Evolutionary conservation across 2,329 filamentous ascomycete species (phyloP).

Genomic region (Alternaria sp.): DNA sequence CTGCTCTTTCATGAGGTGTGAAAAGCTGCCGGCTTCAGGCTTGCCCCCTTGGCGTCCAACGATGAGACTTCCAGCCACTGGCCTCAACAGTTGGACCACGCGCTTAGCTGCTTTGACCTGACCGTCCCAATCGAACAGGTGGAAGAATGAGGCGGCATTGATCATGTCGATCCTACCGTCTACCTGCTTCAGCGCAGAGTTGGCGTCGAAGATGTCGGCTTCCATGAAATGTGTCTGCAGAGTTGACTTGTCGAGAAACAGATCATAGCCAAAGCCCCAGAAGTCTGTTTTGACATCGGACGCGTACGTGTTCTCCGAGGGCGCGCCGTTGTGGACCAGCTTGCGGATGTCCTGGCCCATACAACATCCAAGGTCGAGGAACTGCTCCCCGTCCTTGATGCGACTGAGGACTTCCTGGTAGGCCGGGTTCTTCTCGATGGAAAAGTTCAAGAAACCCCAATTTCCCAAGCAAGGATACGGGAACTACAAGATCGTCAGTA

Average conservation of each 20-base stretch:
- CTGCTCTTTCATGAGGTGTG: conserved; percentile 19
- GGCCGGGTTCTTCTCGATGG: conserved; percentile 27
- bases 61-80: conserved; percentile 43
- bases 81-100: conserved; percentile 42
- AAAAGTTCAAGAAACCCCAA: conserved; percentile 46
- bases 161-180: conserved; percentile 52
- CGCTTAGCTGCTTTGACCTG: conserved; percentile 48
- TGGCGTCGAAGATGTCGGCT: conserved; percentile 54
- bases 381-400: conserved; percentile 42
- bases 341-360: conserved; percentile 56
- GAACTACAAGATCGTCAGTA: conserved; percentile 22
- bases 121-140: conserved; percentile 51
- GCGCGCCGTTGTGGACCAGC: conserved; percentile 52
- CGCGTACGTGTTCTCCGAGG: conserved; percentile 49
- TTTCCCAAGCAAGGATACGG: conserved; percentile 48
- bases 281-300: conserved; percentile 53
- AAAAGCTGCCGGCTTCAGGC: conserved; percentile 34
- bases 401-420: conserved; percentile 45
- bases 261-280: conserved; percentile 59
- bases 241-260: conserved; percentile 46
- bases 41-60: conserved; percentile 50
- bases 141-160: conserved; percentile 52
- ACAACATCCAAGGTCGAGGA: conserved; percentile 54
- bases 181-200: conserved; percentile 42
- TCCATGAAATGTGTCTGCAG: conserved; percentile 59